phyloP scores from a whole-genome alignment of 1,284 basidiomycete genomes.

The Ceratobasidium sp. region DNA sequence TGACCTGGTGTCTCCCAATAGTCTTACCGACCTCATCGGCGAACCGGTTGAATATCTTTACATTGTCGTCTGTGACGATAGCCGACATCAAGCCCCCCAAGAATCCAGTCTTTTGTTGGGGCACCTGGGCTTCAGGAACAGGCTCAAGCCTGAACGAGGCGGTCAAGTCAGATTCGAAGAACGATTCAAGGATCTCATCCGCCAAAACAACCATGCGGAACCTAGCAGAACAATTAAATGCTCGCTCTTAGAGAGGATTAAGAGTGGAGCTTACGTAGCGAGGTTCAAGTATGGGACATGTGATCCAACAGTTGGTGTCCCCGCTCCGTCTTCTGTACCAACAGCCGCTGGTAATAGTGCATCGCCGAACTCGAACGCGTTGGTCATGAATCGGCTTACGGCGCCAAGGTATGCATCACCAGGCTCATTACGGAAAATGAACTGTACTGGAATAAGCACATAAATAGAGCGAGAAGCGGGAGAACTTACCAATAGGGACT shows the following conservation, averaged over 20 bases:
- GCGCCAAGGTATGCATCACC: slow-evolving; percentile 97
- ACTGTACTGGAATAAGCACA: slow-evolving; percentile 60
- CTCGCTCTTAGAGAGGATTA: not conserved
- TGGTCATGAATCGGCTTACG: slow-evolving; percentile 95
- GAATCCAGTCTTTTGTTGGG: slow-evolving; percentile 68
- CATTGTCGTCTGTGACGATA: slow-evolving; percentile 88
- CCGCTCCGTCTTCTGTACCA: slow-evolving; percentile 57
- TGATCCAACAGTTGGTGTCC: slow-evolving; percentile 56
- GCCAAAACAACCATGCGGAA: slow-evolving; percentile 98
- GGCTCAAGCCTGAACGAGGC: slow-evolving; percentile 85
- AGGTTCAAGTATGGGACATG: slow-evolving; percentile 90
- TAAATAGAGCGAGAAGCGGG: not conserved
- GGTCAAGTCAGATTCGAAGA: slow-evolving; percentile 91
- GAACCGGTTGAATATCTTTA: slow-evolving; percentile 84
- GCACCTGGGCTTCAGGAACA: slow-evolving; percentile 58
- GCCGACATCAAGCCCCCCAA: slow-evolving; percentile 88
- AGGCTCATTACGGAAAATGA: slow-evolving; percentile 97
- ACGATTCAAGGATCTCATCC: slow-evolving; percentile 92
- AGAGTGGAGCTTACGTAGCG: slow-evolving; percentile 68
- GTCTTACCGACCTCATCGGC: slow-evolving; percentile 94
- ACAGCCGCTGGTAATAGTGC: slow-evolving; percentile 65
- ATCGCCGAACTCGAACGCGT: slow-evolving; percentile 96
- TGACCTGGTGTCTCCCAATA: slow-evolving; percentile 87
- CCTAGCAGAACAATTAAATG: slow-evolving; percentile 57
- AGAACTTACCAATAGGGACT: slow-evolving; percentile 83